A percentile compares a stretch with the other conserved stretches of the same genome.
Evolutionary conservation across 192 early-diverging fungal genomes (phyloP).

Genomic region (Piromyces finnis): DNA sequence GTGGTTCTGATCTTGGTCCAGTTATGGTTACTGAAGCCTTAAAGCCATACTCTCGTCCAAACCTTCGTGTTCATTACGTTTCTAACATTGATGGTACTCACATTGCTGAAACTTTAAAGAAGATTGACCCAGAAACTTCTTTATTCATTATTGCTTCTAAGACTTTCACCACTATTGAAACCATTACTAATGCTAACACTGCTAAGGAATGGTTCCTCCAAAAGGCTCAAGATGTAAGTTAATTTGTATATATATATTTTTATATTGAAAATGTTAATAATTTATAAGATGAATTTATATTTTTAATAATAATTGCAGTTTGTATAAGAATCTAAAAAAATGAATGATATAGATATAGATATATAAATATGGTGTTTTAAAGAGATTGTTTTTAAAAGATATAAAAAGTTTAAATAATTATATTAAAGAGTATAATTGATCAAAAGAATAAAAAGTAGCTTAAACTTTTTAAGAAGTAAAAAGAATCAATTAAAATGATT

Average conservation of each 20-base stretch:
- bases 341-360: too few species aligned
- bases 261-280: too few species aligned
- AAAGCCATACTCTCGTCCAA: slow-evolving; percentile 70
- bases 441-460: too few species aligned
- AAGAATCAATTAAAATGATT: too few species aligned
- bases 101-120: slow-evolving; percentile 80
- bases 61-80: slow-evolving; percentile 81
- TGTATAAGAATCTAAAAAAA: too few species aligned
- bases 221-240: slow-evolving; percentile 60
- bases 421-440: too few species aligned
- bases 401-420: too few species aligned
- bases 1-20: slow-evolving; percentile 92
- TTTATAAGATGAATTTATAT: too few species aligned
- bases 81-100: slow-evolving; percentile 97
- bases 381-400: too few species aligned
- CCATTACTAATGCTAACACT: slow-evolving; percentile 87
- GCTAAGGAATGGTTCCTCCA: slow-evolving; percentile 88
- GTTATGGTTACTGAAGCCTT: slow-evolving; percentile 99
- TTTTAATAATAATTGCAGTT: too few species aligned
- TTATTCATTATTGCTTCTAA: slow-evolving; percentile 94
- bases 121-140: slow-evolving; percentile 65
- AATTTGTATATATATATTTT: background rate
- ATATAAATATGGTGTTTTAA: too few species aligned
- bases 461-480: too few species aligned
- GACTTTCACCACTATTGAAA: slow-evolving; percentile 98